Base-by-base conservation (phyloP, 345 rosid genomes). In the Melaleuca quinquenervia region DNA sequence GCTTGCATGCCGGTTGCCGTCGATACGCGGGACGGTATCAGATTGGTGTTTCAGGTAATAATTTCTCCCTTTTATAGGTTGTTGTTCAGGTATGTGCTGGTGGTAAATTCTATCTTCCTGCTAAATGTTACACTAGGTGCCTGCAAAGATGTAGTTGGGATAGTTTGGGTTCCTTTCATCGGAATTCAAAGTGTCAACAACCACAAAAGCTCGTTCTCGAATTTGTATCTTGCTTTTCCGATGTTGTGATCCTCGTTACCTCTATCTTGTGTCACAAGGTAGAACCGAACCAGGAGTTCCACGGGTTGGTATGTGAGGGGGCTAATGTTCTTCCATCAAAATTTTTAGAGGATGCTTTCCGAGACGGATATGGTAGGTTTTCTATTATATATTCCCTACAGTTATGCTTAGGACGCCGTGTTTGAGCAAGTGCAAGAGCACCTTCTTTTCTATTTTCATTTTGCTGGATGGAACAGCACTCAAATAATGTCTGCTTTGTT, bases 271-370 rank as follows among this genome's bases (percentile, higher is more conserved):
- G 95, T 89, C 92, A 90, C 88, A 94, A 97, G 99, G 98, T 96
- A 90, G 99, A 96, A 90, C 99, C 97, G 88, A 97, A 97, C 90
- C 98, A 96, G 89, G 99, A 94, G 90, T 95, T 96, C 85, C 94
- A 89, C 84, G 96, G 99, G 87, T 87, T 96, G 87, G 97, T 95
- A 51, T 97, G 98, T 85, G 99, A 97, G 90, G 98, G 98, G 84
- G 99, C 99, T 52, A 95, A 94, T 92, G 98, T 95, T 87, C 97
- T 97, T 91, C 98, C 99, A 36, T 85, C 98, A 2, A 97, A 94
- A 86, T 94, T 97, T 90, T 85, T 96, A 49, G 93, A 93, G 85
- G 96, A 96, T 78, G 91, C 99, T 87, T 94, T 97, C 86, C 91
- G 92, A 56, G 89, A 91, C 88, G 95, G 93, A 84, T 88, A 90